Evolutionary conservation across 495 filamentous ascomycete genomes (phyloP), one percentile per base, ranked within the genome.

Genomic region (Thermothielavioides terrestris): DNA sequence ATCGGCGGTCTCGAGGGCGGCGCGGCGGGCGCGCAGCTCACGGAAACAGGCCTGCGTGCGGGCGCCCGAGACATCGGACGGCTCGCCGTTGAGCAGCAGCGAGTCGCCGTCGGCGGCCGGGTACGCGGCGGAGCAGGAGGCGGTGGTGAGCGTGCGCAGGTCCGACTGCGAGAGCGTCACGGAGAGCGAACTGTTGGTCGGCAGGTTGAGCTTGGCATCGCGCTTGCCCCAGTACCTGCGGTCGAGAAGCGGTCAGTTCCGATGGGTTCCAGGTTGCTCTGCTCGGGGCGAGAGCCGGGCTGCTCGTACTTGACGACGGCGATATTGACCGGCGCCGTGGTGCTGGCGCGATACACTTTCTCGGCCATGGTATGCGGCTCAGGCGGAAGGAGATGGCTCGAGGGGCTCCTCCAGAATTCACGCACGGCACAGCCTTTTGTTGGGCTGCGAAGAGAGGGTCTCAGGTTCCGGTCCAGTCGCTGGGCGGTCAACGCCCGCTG

Each of bases 281-380:
- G 45, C 9, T 17, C 4, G 52, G 48, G 42, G 35, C 6, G 36
- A 20, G 18, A n/a, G 27, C 6, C 7, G 10, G 28, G 25, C 23
- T 26, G 21, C 27, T 6, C 75, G 48, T 74, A 92, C 88, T 99
- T 99, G 67, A 99, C 91, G 30, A 99, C 92, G 47, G 92, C 92
- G 62, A 99, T 99, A 74, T 99, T 99, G 57, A 99, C 92, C 14
- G 92, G 92, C 21, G 92, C 92, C 28, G 89, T 95, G 38, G 91
- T 96, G 71, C 85, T 95, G 43, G 94, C 89, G 61, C 86, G 83
- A 75, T 90, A 89, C 61, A 97, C 67, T 45, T 67, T 72, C 20
- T 62, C 63, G 34, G 75, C 50, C 50, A 52, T 52, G 18, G 21
- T 48, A 8, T 17, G 1, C 7, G 27, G 11, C n/a, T 28, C 23